Percentiles rank a stretch among this genome's conserved stretches.
phyloP scores from a whole-genome alignment of 176 grass and related monocot genomes.

The Carex kokanica region DNA sequence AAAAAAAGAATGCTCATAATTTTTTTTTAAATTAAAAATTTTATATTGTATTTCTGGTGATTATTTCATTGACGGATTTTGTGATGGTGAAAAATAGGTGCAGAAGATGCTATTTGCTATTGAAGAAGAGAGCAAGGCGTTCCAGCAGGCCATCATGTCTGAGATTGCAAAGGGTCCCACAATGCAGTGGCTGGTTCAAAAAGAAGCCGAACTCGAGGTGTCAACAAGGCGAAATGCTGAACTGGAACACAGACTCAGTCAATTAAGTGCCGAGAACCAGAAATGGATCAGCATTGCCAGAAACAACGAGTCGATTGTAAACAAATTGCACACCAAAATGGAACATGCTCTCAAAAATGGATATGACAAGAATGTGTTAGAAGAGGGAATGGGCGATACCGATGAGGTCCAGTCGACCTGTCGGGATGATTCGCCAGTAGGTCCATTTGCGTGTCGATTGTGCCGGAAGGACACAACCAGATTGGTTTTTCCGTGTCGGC shows the following conservation, averaged over 20 bases:
- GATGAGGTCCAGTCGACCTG: constrained; percentile 15
- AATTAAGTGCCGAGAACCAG: constrained; percentile 15
- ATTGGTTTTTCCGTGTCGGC: constrained; percentile 16
- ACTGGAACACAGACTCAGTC: constrained; percentile 6
- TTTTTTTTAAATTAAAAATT: not conserved
- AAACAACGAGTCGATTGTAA: constrained; percentile 11
- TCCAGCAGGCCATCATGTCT: not conserved
- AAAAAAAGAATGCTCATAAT: not conserved
- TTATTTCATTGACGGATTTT: not conserved
- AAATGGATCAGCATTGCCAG: constrained; percentile 23
- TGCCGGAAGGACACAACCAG: not conserved
- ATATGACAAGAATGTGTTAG: not conserved
- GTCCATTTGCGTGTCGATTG: not conserved
- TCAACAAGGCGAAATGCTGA: not conserved
- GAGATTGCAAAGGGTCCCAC: not conserved
- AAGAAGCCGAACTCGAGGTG: not conserved
- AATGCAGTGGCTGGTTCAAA: constrained; percentile 26
- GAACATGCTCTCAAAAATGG: constrained; percentile 7
- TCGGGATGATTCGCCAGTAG: not conserved
- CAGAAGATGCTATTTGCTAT: not conserved
- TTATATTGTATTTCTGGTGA: not conserved
- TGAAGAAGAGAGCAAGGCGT: constrained; percentile 16
- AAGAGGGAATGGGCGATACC: constrained; percentile 11
- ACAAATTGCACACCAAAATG: not conserved
- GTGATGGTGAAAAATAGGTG: not conserved